phyloP scores from a whole-genome alignment of 106 monocot species.

The Dioscorea dumetorum region DNA sequence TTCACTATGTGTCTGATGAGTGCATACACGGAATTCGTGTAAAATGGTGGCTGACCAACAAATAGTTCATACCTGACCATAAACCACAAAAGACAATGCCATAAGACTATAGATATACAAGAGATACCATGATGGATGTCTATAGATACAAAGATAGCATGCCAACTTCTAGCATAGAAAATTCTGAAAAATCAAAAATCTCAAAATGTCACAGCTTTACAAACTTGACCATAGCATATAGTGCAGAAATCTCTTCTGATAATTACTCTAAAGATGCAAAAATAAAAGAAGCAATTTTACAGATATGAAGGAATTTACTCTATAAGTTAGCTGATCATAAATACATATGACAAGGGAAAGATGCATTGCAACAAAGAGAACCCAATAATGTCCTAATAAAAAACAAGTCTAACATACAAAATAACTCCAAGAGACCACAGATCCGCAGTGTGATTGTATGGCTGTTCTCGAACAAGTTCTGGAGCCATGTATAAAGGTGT shows the following conservation, averaged over 20 bases:
- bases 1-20: slow-evolving; percentile 95
- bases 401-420: slow-evolving; percentile 48
- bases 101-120: not conserved
- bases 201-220: too few species aligned
- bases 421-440: slow-evolving; percentile 99
- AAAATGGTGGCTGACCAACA: slow-evolving; percentile 99
- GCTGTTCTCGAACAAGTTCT: slow-evolving; percentile 92
- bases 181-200: too few species aligned
- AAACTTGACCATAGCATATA: too few species aligned
- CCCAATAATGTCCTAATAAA: too few species aligned
- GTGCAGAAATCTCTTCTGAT: too few species aligned
- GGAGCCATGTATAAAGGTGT: slow-evolving; percentile 99
- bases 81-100: slow-evolving; percentile 1
- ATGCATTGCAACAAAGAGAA: too few species aligned
- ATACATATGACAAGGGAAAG: too few species aligned
- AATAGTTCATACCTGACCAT: slow-evolving; percentile 82
- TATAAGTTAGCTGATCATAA: too few species aligned
- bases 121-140: not conserved
- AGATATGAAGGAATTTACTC: too few species aligned
- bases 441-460: slow-evolving; percentile 97
- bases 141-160: not conserved
- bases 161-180: not conserved
- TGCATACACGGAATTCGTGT: slow-evolving; percentile 99
- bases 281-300: too few species aligned
- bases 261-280: too few species aligned